Evolutionary conservation across 352 stramenopile species (phyloP).

Genomic region (Phytopythium ostracodes): DNA sequence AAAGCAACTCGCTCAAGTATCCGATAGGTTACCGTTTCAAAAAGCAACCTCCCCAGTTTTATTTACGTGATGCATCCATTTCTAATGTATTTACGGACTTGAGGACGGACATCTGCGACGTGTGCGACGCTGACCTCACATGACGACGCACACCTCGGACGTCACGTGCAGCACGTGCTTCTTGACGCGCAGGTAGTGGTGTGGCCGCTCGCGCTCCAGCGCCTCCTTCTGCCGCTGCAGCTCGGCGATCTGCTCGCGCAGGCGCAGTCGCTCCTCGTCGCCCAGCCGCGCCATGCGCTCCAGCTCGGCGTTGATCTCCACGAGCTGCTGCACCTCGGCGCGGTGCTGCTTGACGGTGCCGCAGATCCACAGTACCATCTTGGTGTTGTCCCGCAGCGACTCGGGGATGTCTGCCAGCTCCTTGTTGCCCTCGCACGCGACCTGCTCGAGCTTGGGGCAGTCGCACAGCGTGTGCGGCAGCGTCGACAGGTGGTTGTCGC

Average conservation of each 20-base stretch:
- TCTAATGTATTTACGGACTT: neutral
- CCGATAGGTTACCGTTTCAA: neutral
- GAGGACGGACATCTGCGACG: conserved; percentile 14
- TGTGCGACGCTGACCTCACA: conserved; percentile 36
- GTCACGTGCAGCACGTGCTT: conserved; percentile 44
- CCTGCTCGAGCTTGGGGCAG: conserved; percentile 42
- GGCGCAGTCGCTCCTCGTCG: conserved; percentile 67
- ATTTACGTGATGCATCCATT: no score
- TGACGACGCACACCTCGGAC: conserved; percentile 60
- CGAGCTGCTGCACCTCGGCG: conserved; percentile 56
- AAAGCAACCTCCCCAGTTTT: neutral
- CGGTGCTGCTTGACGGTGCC: conserved; percentile 67
- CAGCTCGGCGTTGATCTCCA: conserved; percentile 71
- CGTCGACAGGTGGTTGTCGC: conserved; percentile 67
- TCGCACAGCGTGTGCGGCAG: conserved; percentile 74
- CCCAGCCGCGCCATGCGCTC: conserved; percentile 66
- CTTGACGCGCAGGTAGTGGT: conserved; percentile 75
- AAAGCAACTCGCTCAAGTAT: neutral
- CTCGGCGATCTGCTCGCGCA: conserved; percentile 60
- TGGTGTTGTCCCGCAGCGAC: conserved; percentile 60
- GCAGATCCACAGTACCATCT: conserved; percentile 80
- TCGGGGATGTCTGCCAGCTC: conserved; percentile 59
- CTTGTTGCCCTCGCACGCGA: conserved; percentile 58
- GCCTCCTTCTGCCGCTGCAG: conserved; percentile 55
- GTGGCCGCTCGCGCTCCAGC: conserved; percentile 53